Evolutionary conservation across 23 red algal species (phyloP).

Genomic region (Gracilaria domingensis): DNA sequence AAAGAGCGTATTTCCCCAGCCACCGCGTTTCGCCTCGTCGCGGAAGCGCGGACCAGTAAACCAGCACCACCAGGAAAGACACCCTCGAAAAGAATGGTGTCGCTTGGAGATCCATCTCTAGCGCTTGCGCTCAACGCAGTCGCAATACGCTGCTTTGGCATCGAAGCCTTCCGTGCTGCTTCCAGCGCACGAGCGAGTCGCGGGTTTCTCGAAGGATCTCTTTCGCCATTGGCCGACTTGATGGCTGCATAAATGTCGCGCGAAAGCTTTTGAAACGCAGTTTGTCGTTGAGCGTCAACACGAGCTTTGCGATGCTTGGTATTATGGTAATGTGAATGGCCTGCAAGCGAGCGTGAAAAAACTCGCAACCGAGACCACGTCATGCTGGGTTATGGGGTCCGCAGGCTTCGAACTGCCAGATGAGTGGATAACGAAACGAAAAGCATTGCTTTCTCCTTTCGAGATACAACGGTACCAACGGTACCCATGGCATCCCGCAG

Average conservation of each 20-base stretch:
- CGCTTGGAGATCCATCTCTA: constrained; percentile 11
- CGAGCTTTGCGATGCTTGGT: constrained; percentile 69
- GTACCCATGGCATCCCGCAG: too few relatives aligned
- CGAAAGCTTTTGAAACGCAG: constrained; percentile 50
- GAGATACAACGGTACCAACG: too few relatives aligned
- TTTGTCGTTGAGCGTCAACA: constrained; percentile 59
- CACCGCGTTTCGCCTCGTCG: constrained; percentile 24
- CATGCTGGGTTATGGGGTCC: neutral
- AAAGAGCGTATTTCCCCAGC: constrained; percentile 57
- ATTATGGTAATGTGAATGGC: constrained; percentile 66
- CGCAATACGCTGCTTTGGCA: constrained; percentile 71
- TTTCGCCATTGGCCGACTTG: constrained; percentile 22
- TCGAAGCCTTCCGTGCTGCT: constrained; percentile 52
- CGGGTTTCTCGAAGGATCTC: constrained; percentile 48
- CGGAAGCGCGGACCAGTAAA: constrained; percentile 13
- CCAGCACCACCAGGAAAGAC: constrained; percentile 40
- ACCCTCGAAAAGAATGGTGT: constrained; percentile 29
- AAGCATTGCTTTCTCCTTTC: too few relatives aligned
- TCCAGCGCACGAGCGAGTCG: constrained; percentile 69
- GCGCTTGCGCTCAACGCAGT: constrained; percentile 6
- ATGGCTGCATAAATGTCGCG: constrained; percentile 64
- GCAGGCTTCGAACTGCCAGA: neutral
- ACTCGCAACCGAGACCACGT: neutral
- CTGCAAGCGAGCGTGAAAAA: neutral
- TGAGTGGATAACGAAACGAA: neutral